Conservation (phyloP, 306 rosid species). For the Gynostemma pentaphyllum region DNA sequence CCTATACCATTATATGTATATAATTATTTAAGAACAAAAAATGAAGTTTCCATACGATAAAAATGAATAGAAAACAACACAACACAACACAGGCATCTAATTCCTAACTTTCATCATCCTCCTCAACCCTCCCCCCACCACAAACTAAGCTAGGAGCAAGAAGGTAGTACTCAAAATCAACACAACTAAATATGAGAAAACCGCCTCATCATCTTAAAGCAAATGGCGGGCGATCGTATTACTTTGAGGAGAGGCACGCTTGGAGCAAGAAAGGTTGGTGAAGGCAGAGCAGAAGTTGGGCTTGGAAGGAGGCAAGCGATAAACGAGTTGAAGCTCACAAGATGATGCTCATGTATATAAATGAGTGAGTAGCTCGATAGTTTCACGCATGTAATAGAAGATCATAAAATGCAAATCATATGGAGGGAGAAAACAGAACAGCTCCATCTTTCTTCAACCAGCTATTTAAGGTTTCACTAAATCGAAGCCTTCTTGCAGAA, state of each 20-base stretch:
- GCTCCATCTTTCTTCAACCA: conserved; percentile 35
- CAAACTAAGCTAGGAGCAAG: neutral
- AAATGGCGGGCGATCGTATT: neutral
- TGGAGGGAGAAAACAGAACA: conserved; percentile 11
- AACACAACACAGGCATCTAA: too few species aligned
- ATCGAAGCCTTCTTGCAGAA: conserved; percentile 29
- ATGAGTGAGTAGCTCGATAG: neutral
- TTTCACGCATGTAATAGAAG: neutral
- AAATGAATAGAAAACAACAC: too few species aligned
- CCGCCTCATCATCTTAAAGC: conserved; percentile 15
- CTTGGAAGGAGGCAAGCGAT: neutral
- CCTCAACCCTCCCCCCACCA: neutral
- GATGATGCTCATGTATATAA: neutral
- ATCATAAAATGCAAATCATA: conserved; percentile 2
- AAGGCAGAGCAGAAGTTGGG: conserved; percentile 3
- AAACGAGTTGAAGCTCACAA: conserved; percentile 6
- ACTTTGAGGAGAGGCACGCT: neutral
- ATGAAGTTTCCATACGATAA: too few species aligned
- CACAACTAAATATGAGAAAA: conserved; percentile 6
- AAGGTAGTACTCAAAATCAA: neutral
- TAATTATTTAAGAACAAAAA: too few species aligned
- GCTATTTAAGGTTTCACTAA: conserved; percentile 24
- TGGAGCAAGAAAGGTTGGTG: neutral
- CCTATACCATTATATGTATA: too few species aligned
- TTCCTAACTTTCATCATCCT: neutral